Conservation (phyloP, 345 rosid genomes). For the Brassica nigra region DNA sequence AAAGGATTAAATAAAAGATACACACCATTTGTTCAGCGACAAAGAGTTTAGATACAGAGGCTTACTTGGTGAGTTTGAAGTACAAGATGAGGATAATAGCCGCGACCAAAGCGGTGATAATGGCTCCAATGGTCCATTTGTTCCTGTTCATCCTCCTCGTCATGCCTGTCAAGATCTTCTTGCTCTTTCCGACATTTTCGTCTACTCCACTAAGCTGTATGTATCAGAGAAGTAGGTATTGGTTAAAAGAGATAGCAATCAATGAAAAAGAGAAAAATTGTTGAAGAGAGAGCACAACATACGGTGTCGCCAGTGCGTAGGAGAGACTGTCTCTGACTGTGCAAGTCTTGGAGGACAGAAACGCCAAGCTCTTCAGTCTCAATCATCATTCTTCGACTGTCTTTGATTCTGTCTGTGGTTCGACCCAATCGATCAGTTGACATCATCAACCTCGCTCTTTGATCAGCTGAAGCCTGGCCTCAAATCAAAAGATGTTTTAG, state of each 20-base stretch:
- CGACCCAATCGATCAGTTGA: slow-evolving; percentile 74
- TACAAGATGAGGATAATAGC: slow-evolving; percentile 67
- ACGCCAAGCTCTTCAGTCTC: slow-evolving; percentile 99
- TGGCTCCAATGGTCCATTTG: slow-evolving; percentile 77
- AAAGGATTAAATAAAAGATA: background rate
- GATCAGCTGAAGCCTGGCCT: slow-evolving; percentile 85
- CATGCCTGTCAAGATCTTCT: slow-evolving; percentile 72
- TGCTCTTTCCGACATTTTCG: slow-evolving; percentile 82
- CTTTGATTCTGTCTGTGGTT: slow-evolving; percentile 72
- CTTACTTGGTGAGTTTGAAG: slow-evolving; percentile 73
- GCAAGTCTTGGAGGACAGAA: slow-evolving; percentile 91
- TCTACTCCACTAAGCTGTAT: slow-evolving; percentile 91
- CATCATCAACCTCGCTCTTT: slow-evolving; percentile 78
- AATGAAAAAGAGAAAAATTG: background rate
- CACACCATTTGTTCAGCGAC: slow-evolving; percentile 17
- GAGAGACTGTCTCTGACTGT: slow-evolving; percentile 87
- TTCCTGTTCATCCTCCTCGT: slow-evolving; percentile 83
- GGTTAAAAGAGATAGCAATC: slow-evolving; percentile 5
- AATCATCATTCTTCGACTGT: slow-evolving; percentile 87
- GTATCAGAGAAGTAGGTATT: slow-evolving; percentile 14
- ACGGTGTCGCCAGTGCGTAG: slow-evolving; percentile 75
- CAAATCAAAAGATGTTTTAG: background rate
- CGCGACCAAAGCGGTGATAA: slow-evolving; percentile 56
- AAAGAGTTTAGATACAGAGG: slow-evolving; percentile 8
- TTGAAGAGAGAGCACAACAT: background rate